A percentile compares a stretch with the other conserved stretches of the same genome.
These are phyloP conservation scores for Bocquillonia castaneifolia DNA, from an alignment of 441 rosid species.

Conservation along the genomic window DNA sequence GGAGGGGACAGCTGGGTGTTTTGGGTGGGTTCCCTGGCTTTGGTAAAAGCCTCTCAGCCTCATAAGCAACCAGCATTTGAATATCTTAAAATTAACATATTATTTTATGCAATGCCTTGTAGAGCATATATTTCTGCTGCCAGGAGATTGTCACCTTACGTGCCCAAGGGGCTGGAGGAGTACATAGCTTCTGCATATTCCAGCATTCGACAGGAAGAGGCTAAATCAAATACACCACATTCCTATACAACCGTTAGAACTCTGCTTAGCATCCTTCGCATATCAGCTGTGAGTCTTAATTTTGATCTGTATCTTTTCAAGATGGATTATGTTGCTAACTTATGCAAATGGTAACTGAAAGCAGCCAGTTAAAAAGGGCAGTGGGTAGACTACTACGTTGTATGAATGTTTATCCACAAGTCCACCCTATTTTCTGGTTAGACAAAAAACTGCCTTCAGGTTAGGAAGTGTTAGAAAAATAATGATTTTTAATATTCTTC, in stretches of 20 bases:
- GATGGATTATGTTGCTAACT: not conserved
- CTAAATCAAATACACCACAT: slow-evolving; percentile 81
- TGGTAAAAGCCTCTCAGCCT: no score
- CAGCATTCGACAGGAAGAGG: slow-evolving; percentile 95
- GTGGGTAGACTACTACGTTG: slow-evolving; percentile 1
- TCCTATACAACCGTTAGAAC: slow-evolving; percentile 96
- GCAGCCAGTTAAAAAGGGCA: slow-evolving; percentile 10
- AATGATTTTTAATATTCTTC: not conserved
- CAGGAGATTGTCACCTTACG: slow-evolving; percentile 72
- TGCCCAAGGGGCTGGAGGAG: slow-evolving; percentile 90
- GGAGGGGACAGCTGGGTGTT: no score
- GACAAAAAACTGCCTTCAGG: not conserved
- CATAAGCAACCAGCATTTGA: not conserved
- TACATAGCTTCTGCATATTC: slow-evolving; percentile 92
- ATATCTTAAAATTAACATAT: slow-evolving; percentile 10
- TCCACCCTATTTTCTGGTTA: not conserved
- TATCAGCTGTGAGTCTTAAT: slow-evolving; percentile 75
- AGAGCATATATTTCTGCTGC: slow-evolving; percentile 98
- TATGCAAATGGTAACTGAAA: slow-evolving; percentile 3
- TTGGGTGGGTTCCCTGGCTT: no score
- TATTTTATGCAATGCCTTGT: slow-evolving; percentile 18
- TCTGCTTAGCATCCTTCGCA: slow-evolving; percentile 88
- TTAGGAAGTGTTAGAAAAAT: not conserved
- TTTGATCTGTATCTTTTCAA: slow-evolving; percentile 5
- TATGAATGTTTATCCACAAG: not conserved